Conservation (phyloP, 1,284 basidiomycete species). For the Irpex sp. region DNA sequence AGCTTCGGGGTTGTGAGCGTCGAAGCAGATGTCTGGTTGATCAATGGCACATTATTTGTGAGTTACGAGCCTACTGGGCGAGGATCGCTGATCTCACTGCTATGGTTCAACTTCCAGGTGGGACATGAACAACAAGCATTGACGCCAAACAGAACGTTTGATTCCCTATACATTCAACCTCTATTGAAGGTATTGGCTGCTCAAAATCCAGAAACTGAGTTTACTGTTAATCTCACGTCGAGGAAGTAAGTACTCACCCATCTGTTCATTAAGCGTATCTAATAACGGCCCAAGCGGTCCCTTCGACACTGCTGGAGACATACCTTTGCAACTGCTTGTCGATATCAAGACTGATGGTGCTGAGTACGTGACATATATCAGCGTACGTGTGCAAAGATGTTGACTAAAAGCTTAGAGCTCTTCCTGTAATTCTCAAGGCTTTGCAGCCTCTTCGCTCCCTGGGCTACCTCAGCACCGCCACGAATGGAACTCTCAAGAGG, state of each 20-base stretch:
- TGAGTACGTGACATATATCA: constrained; percentile 29
- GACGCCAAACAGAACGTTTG: constrained; percentile 31
- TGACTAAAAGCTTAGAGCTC: constrained; percentile 30
- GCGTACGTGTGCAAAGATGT: neutral
- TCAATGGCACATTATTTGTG: constrained; percentile 45
- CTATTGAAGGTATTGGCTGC: constrained; percentile 37
- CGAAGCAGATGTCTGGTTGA: constrained; percentile 51
- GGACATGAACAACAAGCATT: constrained; percentile 41
- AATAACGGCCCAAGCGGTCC: constrained; percentile 32
- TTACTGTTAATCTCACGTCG: constrained; percentile 36
- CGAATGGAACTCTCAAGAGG: constrained; percentile 34
- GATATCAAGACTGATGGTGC: constrained; percentile 52
- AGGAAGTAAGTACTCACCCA: constrained; percentile 32
- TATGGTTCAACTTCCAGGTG: constrained; percentile 28
- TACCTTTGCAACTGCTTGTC: constrained; percentile 43
- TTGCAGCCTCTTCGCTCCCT: constrained; percentile 42
- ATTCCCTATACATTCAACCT: constrained; percentile 47
- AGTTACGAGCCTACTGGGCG: constrained; percentile 8
- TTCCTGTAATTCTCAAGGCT: constrained; percentile 42
- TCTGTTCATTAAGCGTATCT: constrained; percentile 2
- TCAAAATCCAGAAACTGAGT: constrained; percentile 41
- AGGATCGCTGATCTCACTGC: neutral
- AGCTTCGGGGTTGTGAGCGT: constrained; percentile 51
- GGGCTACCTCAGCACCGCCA: constrained; percentile 46
- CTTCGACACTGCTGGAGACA: constrained; percentile 41